Conservation (phyloP, 2,329 filamentous ascomycete genomes). For the Zelopaecilomyces penicillatus region DNA sequence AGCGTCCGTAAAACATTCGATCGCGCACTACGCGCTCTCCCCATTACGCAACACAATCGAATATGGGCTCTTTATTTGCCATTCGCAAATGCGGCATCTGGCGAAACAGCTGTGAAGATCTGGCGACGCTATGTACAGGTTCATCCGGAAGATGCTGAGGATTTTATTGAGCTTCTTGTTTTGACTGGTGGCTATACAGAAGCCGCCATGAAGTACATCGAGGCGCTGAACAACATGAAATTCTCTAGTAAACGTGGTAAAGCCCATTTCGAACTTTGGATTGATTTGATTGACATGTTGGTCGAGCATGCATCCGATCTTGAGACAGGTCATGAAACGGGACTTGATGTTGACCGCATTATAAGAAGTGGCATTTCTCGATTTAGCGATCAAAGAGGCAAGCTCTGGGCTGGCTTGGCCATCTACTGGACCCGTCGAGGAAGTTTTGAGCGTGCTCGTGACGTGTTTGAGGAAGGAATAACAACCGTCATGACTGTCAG, state of each 20-base stretch:
- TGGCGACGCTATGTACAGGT: constrained; percentile 97
- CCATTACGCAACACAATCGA: constrained; percentile 88
- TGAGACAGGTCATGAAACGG: constrained; percentile 68
- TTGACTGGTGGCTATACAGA: constrained; percentile 81
- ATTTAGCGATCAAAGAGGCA: constrained; percentile 89
- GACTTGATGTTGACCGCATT: constrained; percentile 85
- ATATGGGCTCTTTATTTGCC: constrained; percentile 89
- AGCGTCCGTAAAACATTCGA: constrained; percentile 83
- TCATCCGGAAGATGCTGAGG: constrained; percentile 88
- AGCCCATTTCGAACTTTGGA: constrained; percentile 94
- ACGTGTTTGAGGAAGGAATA: constrained; percentile 92
- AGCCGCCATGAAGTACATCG: constrained; percentile 83
- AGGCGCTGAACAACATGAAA: constrained; percentile 79
- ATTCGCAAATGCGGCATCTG: constrained; percentile 85
- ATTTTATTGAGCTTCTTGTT: constrained; percentile 83
- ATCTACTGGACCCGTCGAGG: constrained; percentile 95
- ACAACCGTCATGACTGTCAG: constrained; percentile 98
- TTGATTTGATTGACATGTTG: constrained; percentile 89
- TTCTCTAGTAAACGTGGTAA: constrained; percentile 92
- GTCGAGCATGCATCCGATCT: constrained; percentile 86
- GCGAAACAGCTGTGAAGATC: constrained; percentile 82
- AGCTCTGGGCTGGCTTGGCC: constrained; percentile 88
- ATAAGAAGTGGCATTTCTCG: constrained; percentile 83
- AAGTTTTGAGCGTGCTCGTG: constrained; percentile 84
- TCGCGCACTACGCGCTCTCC: constrained; percentile 80